These are phyloP conservation scores for Blastocystis sp. DNA, from an alignment of 352 stramenopile genomes.

Conservation along the genomic window DNA sequence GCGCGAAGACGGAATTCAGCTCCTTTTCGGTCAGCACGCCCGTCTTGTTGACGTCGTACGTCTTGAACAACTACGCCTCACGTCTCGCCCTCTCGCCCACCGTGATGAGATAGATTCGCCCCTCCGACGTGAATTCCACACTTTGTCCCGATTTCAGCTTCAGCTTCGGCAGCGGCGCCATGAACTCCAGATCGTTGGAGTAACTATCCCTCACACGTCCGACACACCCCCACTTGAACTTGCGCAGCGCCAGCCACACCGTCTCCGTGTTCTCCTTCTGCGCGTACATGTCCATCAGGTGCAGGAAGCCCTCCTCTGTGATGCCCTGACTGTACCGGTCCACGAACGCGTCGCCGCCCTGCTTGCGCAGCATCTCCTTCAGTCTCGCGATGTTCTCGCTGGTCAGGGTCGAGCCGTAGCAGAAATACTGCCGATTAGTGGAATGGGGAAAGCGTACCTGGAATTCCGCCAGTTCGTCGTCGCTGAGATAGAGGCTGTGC, in stretches of 20 bases:
- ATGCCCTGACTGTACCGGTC: constrained; percentile 11
- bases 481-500: constrained; percentile 8
- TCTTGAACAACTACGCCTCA: constrained; percentile 43
- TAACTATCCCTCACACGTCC: not conserved
- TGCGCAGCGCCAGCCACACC: constrained; percentile 22
- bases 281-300: constrained; percentile 35
- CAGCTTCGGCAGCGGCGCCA: not conserved
- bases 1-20: constrained; percentile 1
- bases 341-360: not conserved
- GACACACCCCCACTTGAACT: not conserved
- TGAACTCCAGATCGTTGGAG: not conserved
- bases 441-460: constrained; percentile 14
- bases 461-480: constrained; percentile 24
- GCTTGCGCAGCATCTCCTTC: not conserved
- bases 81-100: not conserved
- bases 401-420: not conserved
- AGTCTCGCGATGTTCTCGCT: not conserved
- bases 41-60: constrained; percentile 13
- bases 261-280: constrained; percentile 29
- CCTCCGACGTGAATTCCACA: constrained; percentile 54
- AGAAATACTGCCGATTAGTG: not conserved
- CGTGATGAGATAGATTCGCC: not conserved
- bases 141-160: constrained; percentile 5
- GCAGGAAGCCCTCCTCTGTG: constrained; percentile 42
- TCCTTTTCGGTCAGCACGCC: constrained; percentile 18